Evolutionary conservation across 2,329 filamentous ascomycete genomes (phyloP).

Genomic region (Fusarium bulbicola): DNA sequence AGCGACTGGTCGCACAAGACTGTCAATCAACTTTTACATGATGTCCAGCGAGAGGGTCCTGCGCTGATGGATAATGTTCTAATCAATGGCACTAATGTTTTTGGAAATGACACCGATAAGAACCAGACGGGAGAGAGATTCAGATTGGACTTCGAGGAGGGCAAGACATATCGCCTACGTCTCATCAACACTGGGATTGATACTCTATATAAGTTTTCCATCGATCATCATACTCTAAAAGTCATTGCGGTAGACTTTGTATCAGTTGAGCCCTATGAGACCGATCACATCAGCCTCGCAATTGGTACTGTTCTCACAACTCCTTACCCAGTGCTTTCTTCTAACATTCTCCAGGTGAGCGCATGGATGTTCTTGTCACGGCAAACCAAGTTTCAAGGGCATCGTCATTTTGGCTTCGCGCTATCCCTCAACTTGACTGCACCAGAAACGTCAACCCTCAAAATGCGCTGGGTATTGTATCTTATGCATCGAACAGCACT

Average conservation of each 20-base stretch:
- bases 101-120: slow-evolving; percentile 20
- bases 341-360: slow-evolving; percentile 51
- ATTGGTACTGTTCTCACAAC: slow-evolving; percentile 46
- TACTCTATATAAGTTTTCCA: slow-evolving; percentile 57
- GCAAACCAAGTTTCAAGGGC: slow-evolving; percentile 48
- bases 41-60: slow-evolving; percentile 27
- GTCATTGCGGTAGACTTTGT: slow-evolving; percentile 68
- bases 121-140: slow-evolving; percentile 47
- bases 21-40: slow-evolving; percentile 48
- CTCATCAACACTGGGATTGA: slow-evolving; percentile 60
- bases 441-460: slow-evolving; percentile 50
- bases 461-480: slow-evolving; percentile 60
- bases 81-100: slow-evolving; percentile 56
- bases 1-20: slow-evolving; percentile 66
- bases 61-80: slow-evolving; percentile 54
- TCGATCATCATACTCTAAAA: slow-evolving; percentile 65
- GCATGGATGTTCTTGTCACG: slow-evolving; percentile 58
- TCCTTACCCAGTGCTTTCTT: background rate
- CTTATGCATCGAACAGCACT: slow-evolving; percentile 46
- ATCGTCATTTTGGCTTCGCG: slow-evolving; percentile 60
- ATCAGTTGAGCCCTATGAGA: slow-evolving; percentile 63
- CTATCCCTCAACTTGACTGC: slow-evolving; percentile 55
- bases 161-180: slow-evolving; percentile 57
- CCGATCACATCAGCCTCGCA: slow-evolving; percentile 60
- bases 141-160: slow-evolving; percentile 51